Evolutionary conservation across 2,329 filamentous ascomycete species (phyloP), one percentile per base, ranked within the genome.

Genomic region (Arachnopeziza araneosa): DNA sequence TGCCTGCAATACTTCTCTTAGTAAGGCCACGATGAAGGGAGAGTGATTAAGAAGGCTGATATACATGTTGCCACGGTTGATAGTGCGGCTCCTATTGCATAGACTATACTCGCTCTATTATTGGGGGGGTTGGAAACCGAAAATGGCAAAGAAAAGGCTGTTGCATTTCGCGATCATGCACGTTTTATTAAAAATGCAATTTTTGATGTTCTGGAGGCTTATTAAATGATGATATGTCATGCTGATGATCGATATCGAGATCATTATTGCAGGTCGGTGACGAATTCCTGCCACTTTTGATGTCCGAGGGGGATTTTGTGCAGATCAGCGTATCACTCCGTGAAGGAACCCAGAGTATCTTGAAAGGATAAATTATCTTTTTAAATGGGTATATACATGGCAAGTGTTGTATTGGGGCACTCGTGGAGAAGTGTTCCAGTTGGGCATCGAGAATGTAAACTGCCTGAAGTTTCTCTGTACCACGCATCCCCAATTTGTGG

Each of bases 131-230:
- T 44, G 36, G 36, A 44, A 44, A 17, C 17, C 6, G 36, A 44
- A 44, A 44, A 44, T 44, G 6, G 12, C 10, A 44, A 44, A 44
- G 17, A 44, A 3, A 7, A 7, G 2, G 19, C 21, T 50, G 36
- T 56, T 56, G 54, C 54, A 50, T 3, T 17, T 56, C 54, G 36
- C 10, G 26, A n/a, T 50, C 50, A 56, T 50, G 54, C 54, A 50
- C 10, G 6, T 9, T 19, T 50, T 24, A 56, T 50, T 50, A 50
- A 21, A 49, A 19, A 49, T n/a, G 23, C n/a, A 19, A 6, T 30
- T 14, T 50, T 2, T 50, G 48, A 10, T 12, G 22, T 24, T 56
- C 9, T 19, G 17, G 48, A 50, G 24, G 54, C 26, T 50, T 56
- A 50, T 44, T 44, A 5, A 17, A 19, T 19, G 36, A 44, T 44